Percentiles rank a stretch among this genome's conserved stretches.
phyloP scores from a whole-genome alignment of 805 yeast genomes.

The Teunomyces pallodes region DNA sequence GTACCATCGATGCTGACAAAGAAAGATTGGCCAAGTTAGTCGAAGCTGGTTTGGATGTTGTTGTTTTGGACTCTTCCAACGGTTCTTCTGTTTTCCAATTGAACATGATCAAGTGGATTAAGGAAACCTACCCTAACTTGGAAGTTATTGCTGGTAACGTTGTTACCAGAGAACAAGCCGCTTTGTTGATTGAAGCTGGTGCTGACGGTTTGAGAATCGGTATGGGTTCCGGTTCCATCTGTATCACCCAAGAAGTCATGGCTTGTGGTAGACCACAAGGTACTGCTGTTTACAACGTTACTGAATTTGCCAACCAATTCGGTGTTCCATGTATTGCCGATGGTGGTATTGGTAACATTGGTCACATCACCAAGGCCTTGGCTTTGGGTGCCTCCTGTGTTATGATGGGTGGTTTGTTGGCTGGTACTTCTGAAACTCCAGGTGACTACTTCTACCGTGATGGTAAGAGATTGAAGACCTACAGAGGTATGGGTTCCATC shows the following conservation, averaged over 20 bases:
- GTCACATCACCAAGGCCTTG: conserved; percentile 95
- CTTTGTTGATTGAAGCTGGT: conserved; percentile 86
- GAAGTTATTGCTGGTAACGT: conserved; percentile 97
- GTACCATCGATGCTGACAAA: conserved; percentile 87
- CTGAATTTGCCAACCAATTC: conserved; percentile 89
- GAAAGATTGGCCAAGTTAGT: conserved; percentile 81
- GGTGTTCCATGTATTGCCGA: conserved; percentile 99
- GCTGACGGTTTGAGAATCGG: conserved; percentile 98
- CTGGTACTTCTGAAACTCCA: conserved; percentile 98
- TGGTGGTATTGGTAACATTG: conserved; percentile 98
- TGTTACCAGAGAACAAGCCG: conserved; percentile 98
- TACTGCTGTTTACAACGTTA: conserved; percentile 93
- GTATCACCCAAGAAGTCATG: conserved; percentile 99
- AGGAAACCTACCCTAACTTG: conserved; percentile 70
- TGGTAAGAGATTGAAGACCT: conserved; percentile 94
- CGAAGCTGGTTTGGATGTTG: conserved; percentile 96
- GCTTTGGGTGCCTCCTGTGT: conserved; percentile 96
- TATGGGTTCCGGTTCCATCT: conserved; percentile 99
- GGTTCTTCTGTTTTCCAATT: conserved; percentile 96
- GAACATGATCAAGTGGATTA: conserved; percentile 90
- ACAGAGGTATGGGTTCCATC: conserved; percentile 99
- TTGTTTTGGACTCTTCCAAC: conserved; percentile 92
- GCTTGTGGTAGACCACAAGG: conserved; percentile 99
- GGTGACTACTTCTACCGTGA: conserved; percentile 98
- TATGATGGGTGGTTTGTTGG: conserved; percentile 99